Percentiles rank a stretch among this genome's conserved stretches.
phyloP scores from a whole-genome alignment of 768 basidiomycete genomes.

The Chiua virens region DNA sequence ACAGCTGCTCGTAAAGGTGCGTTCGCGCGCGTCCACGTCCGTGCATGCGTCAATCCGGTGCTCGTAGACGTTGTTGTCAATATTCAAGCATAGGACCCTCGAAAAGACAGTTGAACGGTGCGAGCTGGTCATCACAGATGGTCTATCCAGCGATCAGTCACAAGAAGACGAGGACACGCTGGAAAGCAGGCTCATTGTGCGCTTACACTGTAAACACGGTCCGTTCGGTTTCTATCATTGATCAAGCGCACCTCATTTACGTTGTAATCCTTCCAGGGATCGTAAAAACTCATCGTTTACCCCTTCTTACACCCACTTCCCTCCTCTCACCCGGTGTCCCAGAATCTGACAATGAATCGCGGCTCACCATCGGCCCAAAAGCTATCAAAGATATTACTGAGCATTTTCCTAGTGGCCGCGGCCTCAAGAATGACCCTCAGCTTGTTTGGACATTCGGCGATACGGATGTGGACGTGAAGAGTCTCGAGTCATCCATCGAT shows the following conservation, averaged over 20 bases:
- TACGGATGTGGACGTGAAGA: constrained; percentile 66
- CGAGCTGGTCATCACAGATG: constrained; percentile 68
- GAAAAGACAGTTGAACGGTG: constrained; percentile 79
- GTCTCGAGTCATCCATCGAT: constrained; percentile 64
- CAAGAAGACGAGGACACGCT: constrained; percentile 51
- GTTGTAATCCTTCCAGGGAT: constrained; percentile 49
- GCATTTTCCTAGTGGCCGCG: constrained; percentile 69
- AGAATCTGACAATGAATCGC: constrained; percentile 57
- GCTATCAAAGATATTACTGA: constrained; percentile 77
- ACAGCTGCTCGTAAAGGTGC: constrained; percentile 69
- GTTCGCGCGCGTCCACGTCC: constrained; percentile 3
- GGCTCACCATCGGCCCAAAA: constrained; percentile 68
- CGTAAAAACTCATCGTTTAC: constrained; percentile 76
- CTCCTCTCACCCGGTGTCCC: constrained; percentile 69
- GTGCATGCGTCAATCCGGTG: neutral
- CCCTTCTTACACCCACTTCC: constrained; percentile 55
- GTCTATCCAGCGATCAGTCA: constrained; percentile 35
- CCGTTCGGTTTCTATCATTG: constrained; percentile 8
- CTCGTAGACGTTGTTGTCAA: constrained; percentile 63
- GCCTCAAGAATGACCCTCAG: constrained; percentile 69
- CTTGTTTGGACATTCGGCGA: constrained; percentile 79
- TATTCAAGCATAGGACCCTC: constrained; percentile 69
- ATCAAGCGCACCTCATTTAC: constrained; percentile 8
- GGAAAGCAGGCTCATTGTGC: constrained; percentile 70
- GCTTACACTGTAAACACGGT: constrained; percentile 85